Conservation (phyloP, 768 basidiomycete species). For the Phaeotremella fagi region DNA sequence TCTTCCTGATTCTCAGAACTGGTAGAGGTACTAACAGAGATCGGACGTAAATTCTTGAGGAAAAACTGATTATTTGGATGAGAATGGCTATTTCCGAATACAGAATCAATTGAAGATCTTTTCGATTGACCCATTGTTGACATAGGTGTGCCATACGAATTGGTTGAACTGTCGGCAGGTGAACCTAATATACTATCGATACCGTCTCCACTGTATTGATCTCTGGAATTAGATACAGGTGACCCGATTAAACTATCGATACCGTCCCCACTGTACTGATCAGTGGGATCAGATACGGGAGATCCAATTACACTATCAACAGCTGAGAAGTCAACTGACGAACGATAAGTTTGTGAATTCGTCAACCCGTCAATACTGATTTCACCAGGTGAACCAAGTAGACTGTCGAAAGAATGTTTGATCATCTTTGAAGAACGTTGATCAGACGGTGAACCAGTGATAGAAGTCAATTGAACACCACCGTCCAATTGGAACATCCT, state of each 20-base stretch:
- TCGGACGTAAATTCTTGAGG: slow-evolving; percentile 28
- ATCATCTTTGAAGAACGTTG: neutral
- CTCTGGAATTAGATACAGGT: neutral
- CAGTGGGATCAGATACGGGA: too few relatives aligned
- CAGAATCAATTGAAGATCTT: slow-evolving; percentile 22
- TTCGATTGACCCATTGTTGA: slow-evolving; percentile 3
- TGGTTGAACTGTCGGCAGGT: neutral
- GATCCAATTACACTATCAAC: neutral
- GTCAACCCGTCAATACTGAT: too few relatives aligned
- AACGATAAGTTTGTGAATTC: too few relatives aligned
- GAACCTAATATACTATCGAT: neutral
- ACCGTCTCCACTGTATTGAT: neutral
- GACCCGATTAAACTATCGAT: neutral
- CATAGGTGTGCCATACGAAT: neutral
- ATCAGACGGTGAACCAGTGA: slow-evolving; percentile 30
- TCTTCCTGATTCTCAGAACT: slow-evolving; percentile 21
- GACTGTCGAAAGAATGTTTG: slow-evolving; percentile 3
- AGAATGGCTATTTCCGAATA: slow-evolving; percentile 10
- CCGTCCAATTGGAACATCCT: slow-evolving; percentile 44
- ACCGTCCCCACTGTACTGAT: neutral
- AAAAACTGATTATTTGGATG: slow-evolving; percentile 21
- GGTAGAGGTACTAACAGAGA: slow-evolving; percentile 19
- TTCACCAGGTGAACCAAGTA: slow-evolving; percentile 5
- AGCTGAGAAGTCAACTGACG: neutral
- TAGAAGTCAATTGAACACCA: slow-evolving; percentile 34